Conservation (phyloP, 2,329 filamentous ascomycete genomes). For the Colletotrichum sp. region DNA sequence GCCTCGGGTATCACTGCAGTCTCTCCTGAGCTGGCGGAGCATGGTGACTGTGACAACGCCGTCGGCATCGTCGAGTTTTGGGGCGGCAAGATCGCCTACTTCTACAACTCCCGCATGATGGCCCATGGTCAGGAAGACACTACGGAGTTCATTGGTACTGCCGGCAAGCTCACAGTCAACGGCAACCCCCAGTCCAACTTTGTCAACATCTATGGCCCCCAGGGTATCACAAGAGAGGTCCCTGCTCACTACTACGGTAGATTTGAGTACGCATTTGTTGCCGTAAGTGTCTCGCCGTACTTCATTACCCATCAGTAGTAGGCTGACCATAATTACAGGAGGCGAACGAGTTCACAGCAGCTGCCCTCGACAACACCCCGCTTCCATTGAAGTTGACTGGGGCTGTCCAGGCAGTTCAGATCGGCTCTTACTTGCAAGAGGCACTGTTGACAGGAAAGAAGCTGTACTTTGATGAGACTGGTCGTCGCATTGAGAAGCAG, state of each 20-base stretch:
- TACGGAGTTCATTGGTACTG: slow-evolving; percentile 71
- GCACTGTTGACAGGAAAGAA: slow-evolving; percentile 58
- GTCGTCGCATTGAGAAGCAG: slow-evolving; percentile 43
- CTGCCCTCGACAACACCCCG: slow-evolving; percentile 59
- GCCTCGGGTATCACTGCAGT: slow-evolving; percentile 36
- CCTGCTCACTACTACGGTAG: slow-evolving; percentile 67
- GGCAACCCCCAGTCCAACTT: slow-evolving; percentile 59
- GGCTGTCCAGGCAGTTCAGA: slow-evolving; percentile 65
- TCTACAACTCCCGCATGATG: slow-evolving; percentile 71
- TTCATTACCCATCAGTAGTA: accelerated
- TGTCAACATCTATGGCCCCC: slow-evolving; percentile 58
- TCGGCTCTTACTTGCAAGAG: slow-evolving; percentile 66
- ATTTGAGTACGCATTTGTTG: slow-evolving; percentile 67
- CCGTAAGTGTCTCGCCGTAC: not conserved
- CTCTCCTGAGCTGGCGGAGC: slow-evolving; percentile 34
- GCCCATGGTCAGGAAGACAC: slow-evolving; percentile 70
- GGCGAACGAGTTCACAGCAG: slow-evolving; percentile 66
- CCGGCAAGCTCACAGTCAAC: slow-evolving; percentile 68
- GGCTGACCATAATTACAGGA: slow-evolving; percentile 37
- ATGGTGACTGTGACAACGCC: slow-evolving; percentile 36
- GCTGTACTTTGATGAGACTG: slow-evolving; percentile 63
- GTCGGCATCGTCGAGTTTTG: slow-evolving; percentile 69
- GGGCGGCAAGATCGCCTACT: slow-evolving; percentile 67
- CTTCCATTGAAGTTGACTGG: slow-evolving; percentile 62
- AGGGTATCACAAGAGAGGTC: slow-evolving; percentile 62